A percentile compares a stretch with the other conserved stretches of the same genome.
phyloP scores from a whole-genome alignment of 345 rosid genomes.

The Lumnitzera littorea region DNA sequence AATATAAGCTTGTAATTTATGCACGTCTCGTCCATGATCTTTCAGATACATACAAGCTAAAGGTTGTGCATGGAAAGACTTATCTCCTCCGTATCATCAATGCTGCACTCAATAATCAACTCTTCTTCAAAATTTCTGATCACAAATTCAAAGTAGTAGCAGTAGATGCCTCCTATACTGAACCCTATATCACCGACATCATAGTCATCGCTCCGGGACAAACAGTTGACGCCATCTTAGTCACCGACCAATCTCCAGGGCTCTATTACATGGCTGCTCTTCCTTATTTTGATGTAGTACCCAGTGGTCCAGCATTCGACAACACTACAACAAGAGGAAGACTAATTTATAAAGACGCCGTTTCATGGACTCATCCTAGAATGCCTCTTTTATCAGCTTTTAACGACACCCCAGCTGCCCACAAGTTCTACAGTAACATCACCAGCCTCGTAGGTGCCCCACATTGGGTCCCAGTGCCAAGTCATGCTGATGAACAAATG shows the following conservation, averaged over 20 bases:
- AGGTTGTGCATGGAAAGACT: constrained; percentile 54
- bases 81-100: constrained; percentile 79
- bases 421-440: constrained; percentile 46
- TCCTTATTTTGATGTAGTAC: constrained; percentile 47
- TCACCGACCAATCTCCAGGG: constrained; percentile 46
- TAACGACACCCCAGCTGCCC: constrained; percentile 65
- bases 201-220: constrained; percentile 66
- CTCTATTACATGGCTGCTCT: constrained; percentile 79
- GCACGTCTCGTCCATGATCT: background rate
- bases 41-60: constrained; percentile 49
- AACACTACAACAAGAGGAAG: constrained; percentile 68
- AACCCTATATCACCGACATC: constrained; percentile 56
- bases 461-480: constrained; percentile 61
- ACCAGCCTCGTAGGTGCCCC: constrained; percentile 39
- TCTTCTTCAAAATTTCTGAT: constrained; percentile 81
- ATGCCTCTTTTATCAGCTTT: constrained; percentile 67
- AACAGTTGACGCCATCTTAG: constrained; percentile 56
- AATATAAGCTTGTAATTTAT: too few relatives aligned
- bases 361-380: constrained; percentile 8
- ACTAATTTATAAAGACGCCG: constrained; percentile 33
- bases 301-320: constrained; percentile 12
- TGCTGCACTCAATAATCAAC: constrained; percentile 76
- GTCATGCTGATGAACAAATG: constrained; percentile 59
- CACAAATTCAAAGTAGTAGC: constrained; percentile 76
- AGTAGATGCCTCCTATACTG: constrained; percentile 61